Percentiles rank a stretch among this genome's conserved stretches.
Evolutionary conservation across 148 eudicot genomes (phyloP).

Genomic region (Rhododendron griersonianum): DNA sequence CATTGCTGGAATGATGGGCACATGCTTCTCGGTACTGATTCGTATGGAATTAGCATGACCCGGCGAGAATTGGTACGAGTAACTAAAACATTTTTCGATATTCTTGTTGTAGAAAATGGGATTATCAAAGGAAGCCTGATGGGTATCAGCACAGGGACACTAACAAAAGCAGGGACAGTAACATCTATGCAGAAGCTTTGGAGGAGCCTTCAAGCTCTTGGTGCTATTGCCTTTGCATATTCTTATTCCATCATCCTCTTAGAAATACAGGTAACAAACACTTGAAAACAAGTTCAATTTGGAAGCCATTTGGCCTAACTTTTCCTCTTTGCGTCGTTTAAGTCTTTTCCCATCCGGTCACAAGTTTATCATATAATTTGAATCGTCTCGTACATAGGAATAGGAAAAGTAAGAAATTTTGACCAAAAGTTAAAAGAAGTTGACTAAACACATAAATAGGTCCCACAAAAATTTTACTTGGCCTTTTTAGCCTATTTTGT

Average conservation of each 20-base stretch:
- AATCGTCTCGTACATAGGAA: neutral
- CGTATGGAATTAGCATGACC: neutral
- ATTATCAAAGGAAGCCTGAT: conserved; percentile 38
- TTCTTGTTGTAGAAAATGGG: conserved; percentile 26
- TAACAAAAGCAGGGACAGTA: conserved; percentile 26
- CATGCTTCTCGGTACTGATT: neutral
- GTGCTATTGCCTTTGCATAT: conserved; percentile 51
- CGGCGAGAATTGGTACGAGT: neutral
- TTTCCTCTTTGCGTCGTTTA: neutral
- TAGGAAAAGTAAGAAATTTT: neutral
- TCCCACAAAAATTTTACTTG: neutral
- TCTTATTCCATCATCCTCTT: conserved; percentile 44
- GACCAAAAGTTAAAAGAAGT: neutral
- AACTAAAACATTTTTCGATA: neutral
- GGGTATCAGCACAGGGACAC: conserved; percentile 41
- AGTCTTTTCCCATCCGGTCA: neutral
- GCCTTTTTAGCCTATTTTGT: neutral
- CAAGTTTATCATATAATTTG: neutral
- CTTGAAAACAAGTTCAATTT: neutral
- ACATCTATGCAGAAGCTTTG: conserved; percentile 34
- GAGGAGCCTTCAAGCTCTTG: conserved; percentile 50
- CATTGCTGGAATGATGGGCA: neutral
- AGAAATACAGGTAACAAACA: conserved; percentile 37
- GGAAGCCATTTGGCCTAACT: neutral
- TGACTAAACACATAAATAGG: neutral